phyloP scores from a whole-genome alignment of 345 rosid genomes.

The Brassica nigra region DNA sequence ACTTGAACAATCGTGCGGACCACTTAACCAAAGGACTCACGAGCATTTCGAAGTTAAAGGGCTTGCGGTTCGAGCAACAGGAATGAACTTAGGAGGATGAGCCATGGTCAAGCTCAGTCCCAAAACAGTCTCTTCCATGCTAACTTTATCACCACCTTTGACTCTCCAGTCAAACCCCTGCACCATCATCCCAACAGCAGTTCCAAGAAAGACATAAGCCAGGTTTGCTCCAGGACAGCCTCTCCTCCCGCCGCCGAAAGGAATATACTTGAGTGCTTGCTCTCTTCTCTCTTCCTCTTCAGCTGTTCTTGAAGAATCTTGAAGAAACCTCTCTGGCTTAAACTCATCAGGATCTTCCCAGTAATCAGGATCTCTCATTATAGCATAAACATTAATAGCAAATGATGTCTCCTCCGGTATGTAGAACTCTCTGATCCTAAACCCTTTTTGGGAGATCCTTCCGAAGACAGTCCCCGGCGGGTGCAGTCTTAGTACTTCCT shows the following conservation, averaged over 20 bases:
- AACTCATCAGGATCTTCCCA: constrained; percentile 69
- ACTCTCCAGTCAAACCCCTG: constrained; percentile 46
- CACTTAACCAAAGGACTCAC: not conserved
- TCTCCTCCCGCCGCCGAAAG: constrained; percentile 73
- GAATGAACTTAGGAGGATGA: constrained; percentile 25
- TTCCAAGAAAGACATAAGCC: constrained; percentile 39
- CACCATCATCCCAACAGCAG: constrained; percentile 37
- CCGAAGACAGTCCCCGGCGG: constrained; percentile 51
- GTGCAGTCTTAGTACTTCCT: constrained; percentile 68
- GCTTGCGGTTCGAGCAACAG: not conserved
- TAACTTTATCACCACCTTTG: constrained; percentile 36
- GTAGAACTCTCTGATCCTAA: constrained; percentile 44
- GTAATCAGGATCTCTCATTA: constrained; percentile 56
- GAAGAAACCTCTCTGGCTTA: constrained; percentile 65
- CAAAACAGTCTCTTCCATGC: not conserved
- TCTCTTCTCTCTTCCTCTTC: constrained; percentile 42
- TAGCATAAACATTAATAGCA: constrained; percentile 56
- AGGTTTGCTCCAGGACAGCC: constrained; percentile 63
- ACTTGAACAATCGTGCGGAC: not conserved
- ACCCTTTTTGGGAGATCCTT: constrained; percentile 47
- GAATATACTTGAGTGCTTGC: constrained; percentile 52
- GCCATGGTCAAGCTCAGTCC: constrained; percentile 28
- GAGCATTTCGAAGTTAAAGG: not conserved
- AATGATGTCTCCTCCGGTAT: constrained; percentile 58
- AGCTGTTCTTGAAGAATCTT: constrained; percentile 5